Base-by-base conservation (phyloP, 179 eudicot genomes). In the Gypsophila paniculata region DNA sequence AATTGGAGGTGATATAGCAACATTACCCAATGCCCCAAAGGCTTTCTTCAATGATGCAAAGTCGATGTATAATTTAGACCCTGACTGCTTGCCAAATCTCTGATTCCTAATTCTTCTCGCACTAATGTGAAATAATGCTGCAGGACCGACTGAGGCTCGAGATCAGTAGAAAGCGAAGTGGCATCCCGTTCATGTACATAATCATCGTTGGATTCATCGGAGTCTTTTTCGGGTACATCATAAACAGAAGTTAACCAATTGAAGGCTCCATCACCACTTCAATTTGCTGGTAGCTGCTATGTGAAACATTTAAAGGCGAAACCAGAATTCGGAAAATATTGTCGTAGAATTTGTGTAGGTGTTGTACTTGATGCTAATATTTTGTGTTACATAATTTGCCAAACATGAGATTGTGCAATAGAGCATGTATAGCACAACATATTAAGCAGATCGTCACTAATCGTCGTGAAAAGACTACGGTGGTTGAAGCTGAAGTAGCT, bases 141-240 rank as follows among this genome's bases (percentile, higher is more conserved):
- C 82, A 88, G 96, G 96, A 90, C 49, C 61, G 83, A 17, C 67
- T 88, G 79, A 83, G 83, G 78, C 87, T 81, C 3, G 81, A 85
- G 68, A 63, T 83, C 51, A 85, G 69, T 74, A 81, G 68, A 79
- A 73, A 65, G 74, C 78, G 75, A 11, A 81, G 86, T 19, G 86
- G 86, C 48, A 72, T 86, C 72, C 82, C 90, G 0, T 75, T 83
- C 58, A 64, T 86, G 62, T 86, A 81, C 42, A 78, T 85, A n/a
- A 22, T 85, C 69, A 55, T 90, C 70, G 81, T 81, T 38, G 96
- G 87, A 44, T 29, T 90, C 73, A 39, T 90, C 34, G 88, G 96
- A 61, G 52, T 88, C 64, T 69, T 90, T 8, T 53, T 88, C 72
- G 96, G 96, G 42, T 86, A 88, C 71, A 73, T 88, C 69, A 17